Conservation (phyloP, 2,329 filamentous ascomycete species). For the Phaeosphaeriaceae sp. region DNA sequence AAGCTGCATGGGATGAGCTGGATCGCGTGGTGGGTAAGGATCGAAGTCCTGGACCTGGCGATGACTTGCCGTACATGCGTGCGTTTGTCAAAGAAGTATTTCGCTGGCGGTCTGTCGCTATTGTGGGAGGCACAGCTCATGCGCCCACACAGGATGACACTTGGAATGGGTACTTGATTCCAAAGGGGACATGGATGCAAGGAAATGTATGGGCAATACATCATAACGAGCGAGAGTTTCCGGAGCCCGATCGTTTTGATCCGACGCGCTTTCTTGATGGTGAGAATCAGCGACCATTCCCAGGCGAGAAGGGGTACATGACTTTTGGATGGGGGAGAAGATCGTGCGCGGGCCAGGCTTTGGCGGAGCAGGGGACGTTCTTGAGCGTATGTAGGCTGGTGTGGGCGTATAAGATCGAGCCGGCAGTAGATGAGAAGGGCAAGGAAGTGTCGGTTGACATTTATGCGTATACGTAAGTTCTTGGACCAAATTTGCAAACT, state of each 20-base stretch:
- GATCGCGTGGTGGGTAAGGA: slow-evolving; percentile 41
- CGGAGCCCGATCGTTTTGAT: slow-evolving; percentile 48
- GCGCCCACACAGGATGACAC: slow-evolving; percentile 58
- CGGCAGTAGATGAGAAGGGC: slow-evolving; percentile 50
- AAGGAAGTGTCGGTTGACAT: slow-evolving; percentile 64
- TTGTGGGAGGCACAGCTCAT: slow-evolving; percentile 57
- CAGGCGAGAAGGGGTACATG: slow-evolving; percentile 59
- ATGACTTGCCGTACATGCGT: slow-evolving; percentile 48
- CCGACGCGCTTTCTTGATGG: slow-evolving; percentile 33
- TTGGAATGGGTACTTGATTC: slow-evolving; percentile 60
- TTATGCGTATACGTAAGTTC: slow-evolving; percentile 57
- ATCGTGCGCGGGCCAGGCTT: slow-evolving; percentile 65
- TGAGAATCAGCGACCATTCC: slow-evolving; percentile 37
- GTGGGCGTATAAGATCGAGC: slow-evolving; percentile 64
- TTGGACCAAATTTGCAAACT: background rate
- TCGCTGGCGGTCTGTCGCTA: slow-evolving; percentile 50
- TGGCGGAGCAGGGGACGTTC: slow-evolving; percentile 68
- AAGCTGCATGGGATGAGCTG: slow-evolving; percentile 43
- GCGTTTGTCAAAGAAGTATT: slow-evolving; percentile 49
- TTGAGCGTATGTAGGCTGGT: slow-evolving; percentile 64
- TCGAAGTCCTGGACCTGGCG: slow-evolving; percentile 42
- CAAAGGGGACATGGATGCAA: slow-evolving; percentile 50
- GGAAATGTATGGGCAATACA: slow-evolving; percentile 53
- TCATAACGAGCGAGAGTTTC: slow-evolving; percentile 48
- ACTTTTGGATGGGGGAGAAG: slow-evolving; percentile 64